Evolutionary conservation across 2,329 filamentous ascomycete species (phyloP).

Genomic region (Anthostomella pinea): DNA sequence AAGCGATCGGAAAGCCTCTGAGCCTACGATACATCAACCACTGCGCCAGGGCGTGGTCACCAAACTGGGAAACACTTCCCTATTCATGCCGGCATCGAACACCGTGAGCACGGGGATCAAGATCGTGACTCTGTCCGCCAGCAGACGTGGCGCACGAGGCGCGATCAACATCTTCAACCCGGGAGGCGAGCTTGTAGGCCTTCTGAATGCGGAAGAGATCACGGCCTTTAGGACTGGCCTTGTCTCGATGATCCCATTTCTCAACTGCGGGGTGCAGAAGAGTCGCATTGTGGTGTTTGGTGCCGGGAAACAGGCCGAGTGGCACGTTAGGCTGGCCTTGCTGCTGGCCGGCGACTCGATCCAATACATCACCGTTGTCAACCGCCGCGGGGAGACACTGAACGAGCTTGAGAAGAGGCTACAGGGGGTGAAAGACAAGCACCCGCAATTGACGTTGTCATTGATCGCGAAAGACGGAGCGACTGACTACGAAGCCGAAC

Average conservation of each 20-base stretch:
- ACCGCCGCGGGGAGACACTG: constrained; percentile 21
- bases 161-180: constrained; percentile 10
- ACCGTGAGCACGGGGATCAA: constrained; percentile 5
- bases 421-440: neutral
- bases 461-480: constrained; percentile 10
- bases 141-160: constrained; percentile 32
- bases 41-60: constrained; percentile 4
- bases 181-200: constrained; percentile 39
- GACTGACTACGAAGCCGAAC: constrained; percentile 26
- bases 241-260: constrained; percentile 59
- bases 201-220: constrained; percentile 66
- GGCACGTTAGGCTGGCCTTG: constrained; percentile 66
- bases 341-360: constrained; percentile 41
- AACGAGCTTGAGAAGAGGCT: constrained; percentile 42
- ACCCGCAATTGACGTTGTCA: constrained; percentile 42
- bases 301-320: constrained; percentile 68
- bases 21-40: constrained; percentile 1
- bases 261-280: constrained; percentile 38
- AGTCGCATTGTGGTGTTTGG: constrained; percentile 60
- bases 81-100: constrained; percentile 8
- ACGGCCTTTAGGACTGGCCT: constrained; percentile 69
- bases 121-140: constrained; percentile 4
- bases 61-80: neutral
- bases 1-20: neutral
- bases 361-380: constrained; percentile 13